Percentiles rank a stretch among this genome's conserved stretches.
phyloP scores from a whole-genome alignment of 2,329 filamentous ascomycete genomes.

The Sporothrix globosa region DNA sequence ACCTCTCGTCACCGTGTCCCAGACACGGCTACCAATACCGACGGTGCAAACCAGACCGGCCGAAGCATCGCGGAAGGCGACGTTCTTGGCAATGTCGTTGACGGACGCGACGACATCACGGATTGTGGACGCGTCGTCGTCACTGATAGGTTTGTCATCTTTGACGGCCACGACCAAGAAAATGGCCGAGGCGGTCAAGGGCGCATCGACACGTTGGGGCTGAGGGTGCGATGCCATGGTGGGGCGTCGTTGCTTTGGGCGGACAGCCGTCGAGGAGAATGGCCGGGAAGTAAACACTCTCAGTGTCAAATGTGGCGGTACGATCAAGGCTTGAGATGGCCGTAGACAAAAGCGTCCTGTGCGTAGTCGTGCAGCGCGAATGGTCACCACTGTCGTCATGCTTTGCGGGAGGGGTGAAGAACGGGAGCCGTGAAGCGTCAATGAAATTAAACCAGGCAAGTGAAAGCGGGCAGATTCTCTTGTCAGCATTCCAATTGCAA shows the following conservation, averaged over 20 bases:
- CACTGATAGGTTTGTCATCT: conserved; percentile 33
- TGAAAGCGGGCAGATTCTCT: background rate
- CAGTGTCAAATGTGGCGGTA: no score
- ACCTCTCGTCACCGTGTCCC: conserved; percentile 50
- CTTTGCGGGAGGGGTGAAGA: background rate
- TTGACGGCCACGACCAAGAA: conserved; percentile 56
- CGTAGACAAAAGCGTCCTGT: background rate
- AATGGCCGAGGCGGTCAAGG: conserved; percentile 56
- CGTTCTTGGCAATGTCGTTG: conserved; percentile 55
- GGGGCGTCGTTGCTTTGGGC: background rate
- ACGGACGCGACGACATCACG: conserved; percentile 51
- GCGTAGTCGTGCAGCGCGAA: background rate
- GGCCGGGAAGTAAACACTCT: no score
- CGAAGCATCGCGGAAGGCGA: conserved; percentile 54
- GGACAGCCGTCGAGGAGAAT: background rate
- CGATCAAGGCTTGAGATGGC: no score
- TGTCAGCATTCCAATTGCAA: background rate
- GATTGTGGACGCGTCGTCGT: conserved; percentile 47
- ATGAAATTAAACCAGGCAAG: background rate
- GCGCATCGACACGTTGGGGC: conserved; percentile 54
- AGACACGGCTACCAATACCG: conserved; percentile 57
- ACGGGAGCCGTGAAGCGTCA: background rate
- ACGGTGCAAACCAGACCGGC: conserved; percentile 56
- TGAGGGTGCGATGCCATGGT: conserved; percentile 39
- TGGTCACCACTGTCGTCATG: background rate